phyloP scores from a whole-genome alignment of 306 rosid genomes.

The Lupinus albus region DNA sequence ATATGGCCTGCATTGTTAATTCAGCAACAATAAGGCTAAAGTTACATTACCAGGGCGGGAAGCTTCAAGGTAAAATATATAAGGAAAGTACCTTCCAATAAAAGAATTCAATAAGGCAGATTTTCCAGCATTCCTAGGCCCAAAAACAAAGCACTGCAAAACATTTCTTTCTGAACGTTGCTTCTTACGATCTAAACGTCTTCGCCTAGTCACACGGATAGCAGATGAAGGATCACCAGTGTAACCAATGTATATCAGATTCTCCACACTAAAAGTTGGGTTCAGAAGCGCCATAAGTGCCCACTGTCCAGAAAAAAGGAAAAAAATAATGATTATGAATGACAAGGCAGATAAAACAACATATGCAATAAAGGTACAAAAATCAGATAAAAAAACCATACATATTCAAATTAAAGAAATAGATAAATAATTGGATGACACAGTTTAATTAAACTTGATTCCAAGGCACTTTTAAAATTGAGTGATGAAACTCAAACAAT shows the following conservation, averaged over 20 bases:
- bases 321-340: neutral
- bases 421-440: neutral
- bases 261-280: conserved; percentile 82
- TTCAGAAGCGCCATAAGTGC: conserved; percentile 87
- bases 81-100: conserved; percentile 66
- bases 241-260: conserved; percentile 89
- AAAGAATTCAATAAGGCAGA: conserved; percentile 84
- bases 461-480: conserved; percentile 15
- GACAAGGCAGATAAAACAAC: conserved; percentile 18
- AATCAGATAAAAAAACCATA: neutral
- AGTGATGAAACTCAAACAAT: conserved; percentile 17
- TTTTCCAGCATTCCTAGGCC: conserved; percentile 91
- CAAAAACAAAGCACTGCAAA: conserved; percentile 91
- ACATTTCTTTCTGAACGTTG: conserved; percentile 82
- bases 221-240: conserved; percentile 74
- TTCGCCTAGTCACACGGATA: conserved; percentile 77
- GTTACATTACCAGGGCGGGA: conserved; percentile 9
- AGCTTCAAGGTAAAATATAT: conserved; percentile 14
- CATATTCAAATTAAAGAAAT: conserved; percentile 9
- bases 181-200: conserved; percentile 85
- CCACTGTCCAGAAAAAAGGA: conserved; percentile 63
- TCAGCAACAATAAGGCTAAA: conserved; percentile 32
- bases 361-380: neutral
- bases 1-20: conserved; percentile 54
- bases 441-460: conserved; percentile 2